phyloP scores from a whole-genome alignment of 106 monocot species.

The Iris macrosiphon region DNA sequence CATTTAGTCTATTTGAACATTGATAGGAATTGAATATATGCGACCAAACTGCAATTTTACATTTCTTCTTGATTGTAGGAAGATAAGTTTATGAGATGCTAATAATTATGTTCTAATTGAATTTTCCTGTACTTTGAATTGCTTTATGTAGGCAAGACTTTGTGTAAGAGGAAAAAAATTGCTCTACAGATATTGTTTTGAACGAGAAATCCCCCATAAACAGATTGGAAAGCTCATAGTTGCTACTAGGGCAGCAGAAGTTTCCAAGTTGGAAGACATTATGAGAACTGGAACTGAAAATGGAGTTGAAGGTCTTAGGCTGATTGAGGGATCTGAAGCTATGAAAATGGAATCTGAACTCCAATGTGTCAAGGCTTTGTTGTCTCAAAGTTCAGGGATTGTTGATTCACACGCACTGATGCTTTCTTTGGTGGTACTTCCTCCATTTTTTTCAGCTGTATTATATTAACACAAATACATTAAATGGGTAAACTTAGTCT shows the following conservation, averaged over 20 bases:
- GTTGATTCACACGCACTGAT: slow-evolving; percentile 86
- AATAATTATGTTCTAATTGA: neutral
- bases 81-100: no score
- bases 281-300: slow-evolving; percentile 50
- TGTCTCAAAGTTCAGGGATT: slow-evolving; percentile 90
- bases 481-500: neutral
- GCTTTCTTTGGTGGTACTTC: slow-evolving; percentile 71
- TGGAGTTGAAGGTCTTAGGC: slow-evolving; percentile 64
- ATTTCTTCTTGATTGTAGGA: no score
- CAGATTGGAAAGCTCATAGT: slow-evolving; percentile 91
- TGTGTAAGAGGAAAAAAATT: slow-evolving; percentile 86
- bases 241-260: slow-evolving; percentile 66
- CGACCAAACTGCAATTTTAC: no score
- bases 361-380: slow-evolving; percentile 63
- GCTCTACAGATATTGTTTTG: slow-evolving; percentile 81
- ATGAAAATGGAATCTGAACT: slow-evolving; percentile 86
- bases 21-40: no score
- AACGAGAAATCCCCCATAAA: slow-evolving; percentile 70
- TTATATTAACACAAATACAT: no score
- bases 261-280: slow-evolving; percentile 57
- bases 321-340: slow-evolving; percentile 71
- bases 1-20: no score
- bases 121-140: neutral
- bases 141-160: slow-evolving; percentile 62
- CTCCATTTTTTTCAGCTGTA: slow-evolving; percentile 1